Evolutionary conservation across 1,284 basidiomycete genomes (phyloP).

Genomic region (Rhodofomes roseus): DNA sequence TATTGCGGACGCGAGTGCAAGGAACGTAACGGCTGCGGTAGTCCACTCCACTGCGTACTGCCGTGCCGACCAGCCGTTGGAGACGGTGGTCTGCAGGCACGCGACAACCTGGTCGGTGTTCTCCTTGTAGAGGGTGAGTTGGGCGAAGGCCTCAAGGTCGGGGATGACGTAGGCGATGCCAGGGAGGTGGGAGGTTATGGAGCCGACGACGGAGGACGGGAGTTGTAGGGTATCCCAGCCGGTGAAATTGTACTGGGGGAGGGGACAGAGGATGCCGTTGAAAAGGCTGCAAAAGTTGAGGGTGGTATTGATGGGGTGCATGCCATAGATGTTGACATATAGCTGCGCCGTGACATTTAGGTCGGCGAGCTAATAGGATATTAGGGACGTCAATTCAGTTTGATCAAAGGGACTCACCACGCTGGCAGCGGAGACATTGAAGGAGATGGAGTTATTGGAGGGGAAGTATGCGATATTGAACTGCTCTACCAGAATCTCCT

Average conservation of each 20-base stretch:
- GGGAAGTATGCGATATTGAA: conserved; percentile 78
- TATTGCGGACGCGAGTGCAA: conserved; percentile 64
- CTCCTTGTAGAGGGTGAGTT: conserved; percentile 72
- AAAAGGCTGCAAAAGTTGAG: conserved; percentile 77
- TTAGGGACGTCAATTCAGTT: conserved; percentile 17
- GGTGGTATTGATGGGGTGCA: conserved; percentile 72
- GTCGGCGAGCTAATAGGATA: conserved; percentile 53
- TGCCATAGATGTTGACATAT: conserved; percentile 80
- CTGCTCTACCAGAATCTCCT: conserved; percentile 74
- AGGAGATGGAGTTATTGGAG: conserved; percentile 65
- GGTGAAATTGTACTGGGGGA: conserved; percentile 84
- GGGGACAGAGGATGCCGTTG: conserved; percentile 78
- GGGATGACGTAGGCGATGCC: conserved; percentile 84
- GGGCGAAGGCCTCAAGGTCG: conserved; percentile 87
- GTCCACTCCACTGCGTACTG: conserved; percentile 78
- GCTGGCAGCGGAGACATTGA: conserved; percentile 73
- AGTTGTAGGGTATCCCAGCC: conserved; percentile 77
- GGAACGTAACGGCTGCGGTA: conserved; percentile 67
- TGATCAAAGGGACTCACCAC: conserved; percentile 50
- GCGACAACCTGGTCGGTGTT: conserved; percentile 72
- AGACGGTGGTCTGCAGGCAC: conserved; percentile 88
- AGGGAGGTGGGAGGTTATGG: conserved; percentile 58
- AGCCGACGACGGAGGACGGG: conserved; percentile 48
- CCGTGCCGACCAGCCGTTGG: conserved; percentile 85
- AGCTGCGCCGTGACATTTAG: conserved; percentile 79